A percentile compares a stretch with the other conserved stretches of the same genome.
These are phyloP conservation scores for Debaryomyces fabryi DNA, from an alignment of 1,139 yeast genomes.

Conservation along the genomic window DNA sequence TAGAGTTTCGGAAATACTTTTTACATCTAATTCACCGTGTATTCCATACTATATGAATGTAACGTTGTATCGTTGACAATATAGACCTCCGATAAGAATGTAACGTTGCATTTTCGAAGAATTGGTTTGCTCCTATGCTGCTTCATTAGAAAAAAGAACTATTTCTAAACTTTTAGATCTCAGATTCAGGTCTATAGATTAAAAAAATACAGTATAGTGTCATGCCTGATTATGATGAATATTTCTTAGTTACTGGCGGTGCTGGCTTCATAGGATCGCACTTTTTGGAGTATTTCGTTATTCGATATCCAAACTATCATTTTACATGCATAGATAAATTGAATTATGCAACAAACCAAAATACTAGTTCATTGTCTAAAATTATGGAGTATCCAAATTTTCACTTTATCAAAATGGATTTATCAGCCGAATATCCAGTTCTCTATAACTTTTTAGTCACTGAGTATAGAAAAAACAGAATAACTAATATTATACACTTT, in stretches of 20 bases:
- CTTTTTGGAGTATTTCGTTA: conserved; percentile 43
- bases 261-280: conserved; percentile 64
- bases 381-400: conserved; percentile 25
- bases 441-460: conserved; percentile 17
- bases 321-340: conserved; percentile 54
- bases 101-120: conserved; percentile 9
- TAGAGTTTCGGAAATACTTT: not conserved
- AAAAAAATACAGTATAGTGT: not conserved
- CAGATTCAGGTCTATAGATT: not conserved
- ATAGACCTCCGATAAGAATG: conserved; percentile 2
- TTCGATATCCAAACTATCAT: conserved; percentile 37
- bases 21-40: too few species aligned
- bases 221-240: conserved; percentile 15
- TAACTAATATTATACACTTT: conserved; percentile 49
- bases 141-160: not conserved
- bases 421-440: conserved; percentile 28
- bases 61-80: not conserved
- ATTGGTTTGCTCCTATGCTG: not conserved
- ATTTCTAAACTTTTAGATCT: not conserved
- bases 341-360: conserved; percentile 33
- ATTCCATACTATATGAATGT: not conserved
- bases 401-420: conserved; percentile 37
- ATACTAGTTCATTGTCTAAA: conserved; percentile 26
- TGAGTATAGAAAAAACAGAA: conserved; percentile 16
- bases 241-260: conserved; percentile 57